phyloP scores from a whole-genome alignment of 805 yeast genomes.

The Lipomyces mesembrius region DNA sequence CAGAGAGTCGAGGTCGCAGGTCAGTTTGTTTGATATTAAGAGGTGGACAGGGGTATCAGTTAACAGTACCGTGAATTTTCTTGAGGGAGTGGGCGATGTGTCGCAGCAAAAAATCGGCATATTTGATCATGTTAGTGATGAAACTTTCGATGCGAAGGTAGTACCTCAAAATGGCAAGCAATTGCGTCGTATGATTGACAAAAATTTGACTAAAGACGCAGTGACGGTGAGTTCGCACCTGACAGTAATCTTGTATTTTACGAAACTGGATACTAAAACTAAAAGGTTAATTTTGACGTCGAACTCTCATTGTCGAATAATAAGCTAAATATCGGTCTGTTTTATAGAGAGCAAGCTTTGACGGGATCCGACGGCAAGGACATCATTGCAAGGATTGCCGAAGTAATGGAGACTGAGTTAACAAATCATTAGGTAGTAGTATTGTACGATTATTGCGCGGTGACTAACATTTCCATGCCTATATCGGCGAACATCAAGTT shows the following conservation, averaged over 20 bases:
- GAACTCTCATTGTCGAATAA: slow-evolving; percentile 28
- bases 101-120: background rate
- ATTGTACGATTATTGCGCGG: background rate
- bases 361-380: slow-evolving; percentile 9
- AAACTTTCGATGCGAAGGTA: background rate
- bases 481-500: background rate
- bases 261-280: background rate
- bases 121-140: background rate
- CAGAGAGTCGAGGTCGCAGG: slow-evolving; percentile 23
- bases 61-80: slow-evolving; percentile 34
- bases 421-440: background rate
- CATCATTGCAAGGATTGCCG: slow-evolving; percentile 5
- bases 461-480: no score
- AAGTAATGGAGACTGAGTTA: slow-evolving; percentile 5
- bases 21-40: slow-evolving; percentile 23
- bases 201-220: background rate
- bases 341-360: slow-evolving; percentile 20
- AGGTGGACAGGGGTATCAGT: slow-evolving; percentile 30
- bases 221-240: slow-evolving; percentile 7
- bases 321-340: slow-evolving; percentile 36
- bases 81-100: slow-evolving; percentile 21
- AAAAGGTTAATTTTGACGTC: slow-evolving; percentile 29
- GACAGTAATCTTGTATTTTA: background rate
- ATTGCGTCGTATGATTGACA: background rate
- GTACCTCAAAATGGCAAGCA: background rate